Base-by-base conservation (phyloP, 2,329 filamentous ascomycete genomes). In the Emmonsiellopsis sp. region DNA sequence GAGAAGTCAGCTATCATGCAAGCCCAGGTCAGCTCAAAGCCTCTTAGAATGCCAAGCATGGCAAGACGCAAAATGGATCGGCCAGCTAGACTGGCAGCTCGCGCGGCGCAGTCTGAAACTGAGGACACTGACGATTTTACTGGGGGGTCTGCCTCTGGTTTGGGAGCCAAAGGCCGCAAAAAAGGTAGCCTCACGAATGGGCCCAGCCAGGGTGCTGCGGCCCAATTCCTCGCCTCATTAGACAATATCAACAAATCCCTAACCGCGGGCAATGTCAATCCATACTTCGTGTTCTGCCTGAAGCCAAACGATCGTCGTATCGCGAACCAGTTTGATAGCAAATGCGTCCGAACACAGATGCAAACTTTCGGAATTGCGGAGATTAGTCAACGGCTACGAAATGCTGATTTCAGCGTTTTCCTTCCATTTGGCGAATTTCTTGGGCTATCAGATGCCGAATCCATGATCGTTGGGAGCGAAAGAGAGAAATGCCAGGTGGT, bases 301-400 rank as follows among this genome's bases (percentile, higher is more conserved):
- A 98, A 98, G 72, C 92, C 93, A 21, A 98, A 98, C 62, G 93
- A 98, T 67, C 82, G 93, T 51, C 84, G 93, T 49, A 98, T 98
- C 60, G 92, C 93, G 57, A 98, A 98, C 61, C 93, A 98, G 65
- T 98, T 97, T 62, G 93, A 98, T 70, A 96, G 90, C 79, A 97
- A 97, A 71, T 98, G 93, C 67, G 93, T 98, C 21, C 85, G 93
- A 3, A 88, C 87, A 9, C 93, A 98, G 67, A 81, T 98, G 1
- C 92, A 97, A 66, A 95, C 90, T 0, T 88, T 97, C 61, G 93
- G 93, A 34, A 95, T 98, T 63, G 91, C 91, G 1, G 93, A 98
- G 67, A 96, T 98, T 68, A 95, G 91, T 66, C 91, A 96, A 66
- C 82, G 93, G 17, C 78, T 98, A 40, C 83, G 91, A 49, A 92